Conservation (phyloP, 495 filamentous ascomycete genomes). For the Bathelium albidoporum region DNA sequence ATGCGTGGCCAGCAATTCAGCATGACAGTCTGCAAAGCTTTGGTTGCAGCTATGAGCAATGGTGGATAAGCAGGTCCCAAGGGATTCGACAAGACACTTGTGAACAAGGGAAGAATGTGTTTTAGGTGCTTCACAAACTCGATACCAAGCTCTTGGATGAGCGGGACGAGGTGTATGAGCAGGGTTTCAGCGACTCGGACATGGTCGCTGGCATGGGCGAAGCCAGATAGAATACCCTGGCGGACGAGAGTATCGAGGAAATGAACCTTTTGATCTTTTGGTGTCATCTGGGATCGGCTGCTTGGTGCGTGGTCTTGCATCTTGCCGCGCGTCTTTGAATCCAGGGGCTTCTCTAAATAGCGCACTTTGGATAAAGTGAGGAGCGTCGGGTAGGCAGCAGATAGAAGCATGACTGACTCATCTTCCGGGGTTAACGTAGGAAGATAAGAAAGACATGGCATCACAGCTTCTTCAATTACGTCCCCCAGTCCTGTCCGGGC, state of each 20-base stretch:
- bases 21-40: slow-evolving; percentile 49
- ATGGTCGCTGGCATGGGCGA: slow-evolving; percentile 26
- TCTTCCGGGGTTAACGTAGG: slow-evolving; percentile 68
- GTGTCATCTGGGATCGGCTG: not conserved
- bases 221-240: slow-evolving; percentile 36
- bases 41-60: slow-evolving; percentile 44
- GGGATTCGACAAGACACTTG: slow-evolving; percentile 54
- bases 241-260: slow-evolving; percentile 18
- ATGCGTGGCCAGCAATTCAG: slow-evolving; percentile 65
- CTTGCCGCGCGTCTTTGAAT: slow-evolving; percentile 17
- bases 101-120: slow-evolving; percentile 59
- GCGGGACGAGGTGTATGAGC: slow-evolving; percentile 40
- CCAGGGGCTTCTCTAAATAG: slow-evolving; percentile 24
- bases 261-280: slow-evolving; percentile 6
- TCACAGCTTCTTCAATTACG: slow-evolving; percentile 70
- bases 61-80: slow-evolving; percentile 51
- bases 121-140: slow-evolving; percentile 65
- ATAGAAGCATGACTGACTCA: slow-evolving; percentile 56
- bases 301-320: slow-evolving; percentile 30
- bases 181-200: slow-evolving; percentile 41
- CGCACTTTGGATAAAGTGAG: slow-evolving; percentile 44
- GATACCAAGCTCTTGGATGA: slow-evolving; percentile 55
- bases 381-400: slow-evolving; percentile 57
- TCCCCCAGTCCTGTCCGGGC: slow-evolving; percentile 60
- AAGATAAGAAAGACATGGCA: slow-evolving; percentile 61